Conservation (phyloP, 1,284 basidiomycete genomes). For the Laetiporus sulphureus region DNA sequence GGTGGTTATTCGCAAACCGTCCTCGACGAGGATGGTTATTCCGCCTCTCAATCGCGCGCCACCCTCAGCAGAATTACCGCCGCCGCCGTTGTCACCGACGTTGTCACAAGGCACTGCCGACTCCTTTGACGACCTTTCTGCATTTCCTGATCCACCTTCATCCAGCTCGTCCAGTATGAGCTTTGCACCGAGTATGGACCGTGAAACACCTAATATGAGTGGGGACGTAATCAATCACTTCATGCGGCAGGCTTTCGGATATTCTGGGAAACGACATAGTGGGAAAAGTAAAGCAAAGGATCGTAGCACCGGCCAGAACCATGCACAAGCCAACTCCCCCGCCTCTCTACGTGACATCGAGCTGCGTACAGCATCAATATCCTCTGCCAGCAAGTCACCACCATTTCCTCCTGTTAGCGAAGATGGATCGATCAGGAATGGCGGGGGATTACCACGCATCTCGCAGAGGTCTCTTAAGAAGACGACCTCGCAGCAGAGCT, state of each 20-base stretch:
- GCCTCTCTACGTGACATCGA: background rate
- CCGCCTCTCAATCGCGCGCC: conserved; percentile 20
- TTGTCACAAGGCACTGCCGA: conserved; percentile 6
- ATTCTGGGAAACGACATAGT: background rate
- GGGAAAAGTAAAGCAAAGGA: too few relatives aligned
- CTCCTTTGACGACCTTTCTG: conserved; percentile 17
- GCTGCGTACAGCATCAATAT: background rate
- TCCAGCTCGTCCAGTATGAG: conserved; percentile 30
- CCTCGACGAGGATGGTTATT: conserved; percentile 17
- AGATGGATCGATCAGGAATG: too few relatives aligned
- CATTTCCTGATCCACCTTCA: conserved; percentile 37
- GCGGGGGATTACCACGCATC: too few relatives aligned
- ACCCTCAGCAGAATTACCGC: conserved; percentile 21
- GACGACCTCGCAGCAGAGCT: conserved; percentile 48
- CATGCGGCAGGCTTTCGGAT: conserved; percentile 9
- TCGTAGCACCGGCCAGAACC: background rate
- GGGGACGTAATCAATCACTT: conserved; percentile 11
- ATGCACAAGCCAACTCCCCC: too few relatives aligned
- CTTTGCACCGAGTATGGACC: conserved; percentile 21
- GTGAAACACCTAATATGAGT: conserved; percentile 10
- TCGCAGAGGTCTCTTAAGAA: conserved; percentile 39
- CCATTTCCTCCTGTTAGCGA: too few relatives aligned
- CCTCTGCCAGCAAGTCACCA: background rate
- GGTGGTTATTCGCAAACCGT: conserved; percentile 25
- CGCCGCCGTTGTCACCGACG: conserved; percentile 16